A percentile compares a stretch with the other conserved stretches of the same genome.
Conservation (phyloP, 1,284 basidiomycete genomes). For the Butyriboletus appendiculatus region DNA sequence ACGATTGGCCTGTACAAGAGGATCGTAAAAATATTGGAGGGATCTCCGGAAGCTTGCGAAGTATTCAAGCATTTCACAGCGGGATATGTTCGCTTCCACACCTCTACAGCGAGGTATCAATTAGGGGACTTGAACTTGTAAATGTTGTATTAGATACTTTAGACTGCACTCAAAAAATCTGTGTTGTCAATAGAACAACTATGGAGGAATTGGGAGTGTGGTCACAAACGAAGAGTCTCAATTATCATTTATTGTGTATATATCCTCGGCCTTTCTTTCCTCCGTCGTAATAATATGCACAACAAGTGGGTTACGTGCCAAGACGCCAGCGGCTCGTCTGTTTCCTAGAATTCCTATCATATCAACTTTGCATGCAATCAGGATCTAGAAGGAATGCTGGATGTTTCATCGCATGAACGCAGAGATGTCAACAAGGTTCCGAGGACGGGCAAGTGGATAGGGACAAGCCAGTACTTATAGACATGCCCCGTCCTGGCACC, state of each 20-base stretch:
- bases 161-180: neutral
- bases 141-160: neutral
- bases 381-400: neutral
- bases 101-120: slow-evolving; percentile 16
- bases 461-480: slow-evolving; percentile 30
- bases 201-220: neutral
- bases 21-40: slow-evolving; percentile 22
- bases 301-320: neutral
- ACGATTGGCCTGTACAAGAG: slow-evolving; percentile 18
- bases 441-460: slow-evolving; percentile 31
- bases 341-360: too few relatives aligned
- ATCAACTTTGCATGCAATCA: too few relatives aligned
- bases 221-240: neutral
- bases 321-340: neutral
- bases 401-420: neutral
- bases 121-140: slow-evolving; percentile 21
- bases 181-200: neutral
- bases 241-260: too few relatives aligned
- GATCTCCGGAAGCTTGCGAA: slow-evolving; percentile 17
- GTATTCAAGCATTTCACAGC: slow-evolving; percentile 16
- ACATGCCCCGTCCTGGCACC: slow-evolving; percentile 14
- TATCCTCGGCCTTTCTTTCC: neutral
- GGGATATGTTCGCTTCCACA: slow-evolving; percentile 28
- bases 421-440: neutral
- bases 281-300: neutral